These are phyloP conservation scores for Aspergillus intermedius DNA, from an alignment of 2,329 filamentous ascomycete species.

Conservation along the genomic window DNA sequence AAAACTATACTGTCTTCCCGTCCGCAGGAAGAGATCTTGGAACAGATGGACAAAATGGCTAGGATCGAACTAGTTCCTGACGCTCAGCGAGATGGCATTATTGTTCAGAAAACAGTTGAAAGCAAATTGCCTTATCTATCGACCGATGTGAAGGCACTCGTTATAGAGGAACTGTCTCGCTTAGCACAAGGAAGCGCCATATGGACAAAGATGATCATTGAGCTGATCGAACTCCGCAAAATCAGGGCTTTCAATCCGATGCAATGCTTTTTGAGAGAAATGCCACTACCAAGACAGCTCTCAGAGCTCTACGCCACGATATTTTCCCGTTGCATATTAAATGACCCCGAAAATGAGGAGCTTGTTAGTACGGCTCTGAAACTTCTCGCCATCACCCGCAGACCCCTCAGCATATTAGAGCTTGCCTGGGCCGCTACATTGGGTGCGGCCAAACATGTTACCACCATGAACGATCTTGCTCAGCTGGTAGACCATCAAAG, in stretches of 20 bases:
- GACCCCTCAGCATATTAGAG: conserved; percentile 25
- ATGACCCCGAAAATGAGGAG: conserved; percentile 10
- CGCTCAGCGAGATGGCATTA: conserved; percentile 7
- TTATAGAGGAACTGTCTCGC: conserved; percentile 9
- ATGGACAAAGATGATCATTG: conserved; percentile 12
- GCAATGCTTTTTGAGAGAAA: conserved; percentile 2
- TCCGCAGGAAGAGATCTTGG: conserved; percentile 11
- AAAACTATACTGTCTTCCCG: conserved; percentile 12
- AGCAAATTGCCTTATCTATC: conserved; percentile 6
- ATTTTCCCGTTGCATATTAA: conserved; percentile 7
- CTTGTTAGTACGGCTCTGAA: conserved; percentile 13
- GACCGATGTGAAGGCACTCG: conserved; percentile 7
- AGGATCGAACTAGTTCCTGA: conserved; percentile 5
- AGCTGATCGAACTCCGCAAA: conserved; percentile 10
- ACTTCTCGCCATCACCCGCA: conserved; percentile 15
- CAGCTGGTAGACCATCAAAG: conserved; percentile 20
- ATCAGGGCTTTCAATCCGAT: conserved; percentile 7
- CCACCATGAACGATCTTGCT: conserved; percentile 14
- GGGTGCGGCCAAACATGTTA: conserved; percentile 10
- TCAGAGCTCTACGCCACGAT: conserved; percentile 9
- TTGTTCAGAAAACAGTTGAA: conserved; percentile 8
- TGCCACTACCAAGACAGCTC: conserved; percentile 8
- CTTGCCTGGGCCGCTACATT: conserved; percentile 24
- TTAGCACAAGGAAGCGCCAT: conserved; percentile 13
- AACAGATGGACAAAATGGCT: conserved; percentile 6